Conservation (phyloP, 2,329 filamentous ascomycete genomes). For the Trichophyton mentagrophytes region DNA sequence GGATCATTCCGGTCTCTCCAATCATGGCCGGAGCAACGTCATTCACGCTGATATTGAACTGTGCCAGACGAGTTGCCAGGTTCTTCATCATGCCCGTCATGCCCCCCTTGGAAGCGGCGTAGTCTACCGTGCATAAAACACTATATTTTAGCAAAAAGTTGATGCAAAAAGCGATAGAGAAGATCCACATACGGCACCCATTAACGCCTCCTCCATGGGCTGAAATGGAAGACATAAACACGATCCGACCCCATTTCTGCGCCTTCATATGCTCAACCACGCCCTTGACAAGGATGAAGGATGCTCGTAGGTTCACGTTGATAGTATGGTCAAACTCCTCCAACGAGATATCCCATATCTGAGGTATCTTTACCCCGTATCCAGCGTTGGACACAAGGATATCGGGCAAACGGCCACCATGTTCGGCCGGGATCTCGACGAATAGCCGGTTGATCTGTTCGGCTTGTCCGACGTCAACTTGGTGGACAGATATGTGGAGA, state of each 20-base stretch:
- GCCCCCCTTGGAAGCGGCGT: conserved; percentile 50
- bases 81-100: conserved; percentile 55
- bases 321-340: conserved; percentile 54
- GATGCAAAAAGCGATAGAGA: neutral
- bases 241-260: conserved; percentile 50
- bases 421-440: conserved; percentile 39
- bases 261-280: conserved; percentile 48
- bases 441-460: conserved; percentile 45
- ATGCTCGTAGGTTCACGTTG: conserved; percentile 49
- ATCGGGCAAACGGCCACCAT: conserved; percentile 42
- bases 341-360: conserved; percentile 46
- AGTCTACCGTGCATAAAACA: conserved; percentile 19
- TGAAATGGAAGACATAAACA: conserved; percentile 53
- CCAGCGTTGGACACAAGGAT: conserved; percentile 57
- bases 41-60: conserved; percentile 52
- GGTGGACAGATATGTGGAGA: conserved; percentile 40
- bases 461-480: conserved; percentile 45
- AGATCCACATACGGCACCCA: conserved; percentile 37
- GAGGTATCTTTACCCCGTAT: conserved; percentile 47
- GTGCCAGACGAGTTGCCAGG: conserved; percentile 46
- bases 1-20: conserved; percentile 51
- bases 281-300: conserved; percentile 50
- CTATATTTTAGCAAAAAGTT: neutral
- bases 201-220: conserved; percentile 52
- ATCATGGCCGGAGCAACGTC: conserved; percentile 60